Evolutionary conservation across 139 green algal species (phyloP).

Genomic region (Gonium pectorale): DNA sequence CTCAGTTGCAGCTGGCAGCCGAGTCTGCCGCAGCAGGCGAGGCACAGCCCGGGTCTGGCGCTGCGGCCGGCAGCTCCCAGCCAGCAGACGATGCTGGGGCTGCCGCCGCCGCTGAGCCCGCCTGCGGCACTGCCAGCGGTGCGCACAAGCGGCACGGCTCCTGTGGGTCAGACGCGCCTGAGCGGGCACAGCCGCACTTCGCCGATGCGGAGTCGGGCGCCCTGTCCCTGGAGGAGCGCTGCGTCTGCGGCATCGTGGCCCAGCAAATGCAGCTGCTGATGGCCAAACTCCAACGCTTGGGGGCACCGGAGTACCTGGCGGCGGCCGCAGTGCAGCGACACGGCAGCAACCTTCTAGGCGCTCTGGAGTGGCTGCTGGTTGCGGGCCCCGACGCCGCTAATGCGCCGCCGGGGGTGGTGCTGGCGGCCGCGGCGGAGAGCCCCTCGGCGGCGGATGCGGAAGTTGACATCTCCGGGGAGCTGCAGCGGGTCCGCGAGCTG

Average conservation of each 20-base stretch:
- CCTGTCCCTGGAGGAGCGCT: constrained; percentile 58
- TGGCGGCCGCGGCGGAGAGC: constrained; percentile 29
- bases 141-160: not conserved
- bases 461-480: constrained; percentile 59
- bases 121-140: not conserved
- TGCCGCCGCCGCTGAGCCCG: not conserved
- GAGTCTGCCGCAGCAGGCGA: not conserved
- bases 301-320: constrained; percentile 63
- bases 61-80: too few species aligned
- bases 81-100: too few species aligned
- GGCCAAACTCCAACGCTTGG: constrained; percentile 64
- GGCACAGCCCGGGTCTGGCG: too few species aligned
- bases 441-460: constrained; percentile 43
- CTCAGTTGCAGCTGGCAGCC: too few species aligned
- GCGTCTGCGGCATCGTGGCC: constrained; percentile 52
- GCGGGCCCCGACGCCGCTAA: constrained; percentile 32
- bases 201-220: constrained; percentile 20
- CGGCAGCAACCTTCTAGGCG: constrained; percentile 69
- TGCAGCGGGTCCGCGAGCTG: constrained; percentile 46
- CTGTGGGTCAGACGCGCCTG: constrained; percentile 18
- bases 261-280: constrained; percentile 52
- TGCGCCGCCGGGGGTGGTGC: constrained; percentile 14
- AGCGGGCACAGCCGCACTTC: not conserved
- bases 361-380: constrained; percentile 72
- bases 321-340: constrained; percentile 64